These are phyloP conservation scores for Astrephomene gubernaculifera DNA, from an alignment of 139 green algal genomes.

Conservation along the genomic window DNA sequence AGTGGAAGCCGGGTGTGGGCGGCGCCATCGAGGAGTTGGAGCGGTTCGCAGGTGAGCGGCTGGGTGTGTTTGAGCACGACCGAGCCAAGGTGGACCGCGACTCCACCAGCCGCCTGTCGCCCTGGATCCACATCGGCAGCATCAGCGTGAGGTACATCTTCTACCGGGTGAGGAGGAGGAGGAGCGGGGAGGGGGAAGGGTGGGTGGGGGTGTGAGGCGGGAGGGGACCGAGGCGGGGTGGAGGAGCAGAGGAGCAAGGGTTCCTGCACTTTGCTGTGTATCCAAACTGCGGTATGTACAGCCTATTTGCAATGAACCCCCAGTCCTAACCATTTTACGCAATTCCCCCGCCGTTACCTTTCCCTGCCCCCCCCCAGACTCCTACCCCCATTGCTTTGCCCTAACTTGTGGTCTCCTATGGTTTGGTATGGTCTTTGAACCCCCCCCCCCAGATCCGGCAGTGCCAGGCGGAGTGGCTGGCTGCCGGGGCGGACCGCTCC, in stretches of 20 bases:
- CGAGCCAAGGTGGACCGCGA: conserved; percentile 83
- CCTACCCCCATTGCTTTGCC: too few relatives aligned
- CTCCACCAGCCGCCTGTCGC: conserved; percentile 87
- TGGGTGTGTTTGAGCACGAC: conserved; percentile 79
- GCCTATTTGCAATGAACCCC: too few relatives aligned
- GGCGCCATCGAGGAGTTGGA: conserved; percentile 74
- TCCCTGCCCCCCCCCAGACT: background rate
- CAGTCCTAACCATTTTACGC: too few relatives aligned
- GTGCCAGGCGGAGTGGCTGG: conserved; percentile 43
- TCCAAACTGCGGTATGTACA: too few relatives aligned
- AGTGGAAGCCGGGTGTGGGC: conserved; percentile 81
- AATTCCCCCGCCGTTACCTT: too few relatives aligned
- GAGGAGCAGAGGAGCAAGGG: too few relatives aligned
- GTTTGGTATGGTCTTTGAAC: too few relatives aligned
- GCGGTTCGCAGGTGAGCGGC: conserved; percentile 73
- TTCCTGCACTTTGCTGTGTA: too few relatives aligned
- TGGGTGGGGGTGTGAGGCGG: too few relatives aligned
- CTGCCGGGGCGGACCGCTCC: conserved; percentile 37
- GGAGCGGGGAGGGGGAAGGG: background rate
- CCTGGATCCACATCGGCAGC: conserved; percentile 93
- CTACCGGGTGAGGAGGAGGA: conserved; percentile 58
- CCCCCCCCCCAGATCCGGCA: conserved; percentile 37
- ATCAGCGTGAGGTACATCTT: conserved; percentile 83
- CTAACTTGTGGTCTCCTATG: too few relatives aligned
- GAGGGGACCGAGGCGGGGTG: too few relatives aligned